These are phyloP conservation scores for Fusarium sp. DNA, from an alignment of 2,329 filamentous ascomycete genomes.

Conservation along the genomic window DNA sequence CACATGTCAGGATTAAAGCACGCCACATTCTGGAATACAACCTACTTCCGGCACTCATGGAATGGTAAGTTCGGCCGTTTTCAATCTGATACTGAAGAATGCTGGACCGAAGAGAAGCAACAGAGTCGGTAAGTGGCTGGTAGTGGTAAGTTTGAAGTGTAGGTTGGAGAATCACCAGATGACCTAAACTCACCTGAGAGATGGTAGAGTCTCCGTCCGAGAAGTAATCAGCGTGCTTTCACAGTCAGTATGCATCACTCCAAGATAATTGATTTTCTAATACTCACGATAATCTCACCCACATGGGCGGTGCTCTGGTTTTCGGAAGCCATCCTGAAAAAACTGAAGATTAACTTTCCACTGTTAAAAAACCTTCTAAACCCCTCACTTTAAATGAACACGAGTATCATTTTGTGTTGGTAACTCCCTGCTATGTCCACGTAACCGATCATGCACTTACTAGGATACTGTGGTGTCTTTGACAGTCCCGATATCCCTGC, in stretches of 20 bases:
- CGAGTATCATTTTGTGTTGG: neutral
- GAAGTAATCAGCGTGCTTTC: neutral
- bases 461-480: neutral
- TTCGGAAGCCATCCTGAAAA: neutral
- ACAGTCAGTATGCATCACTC: neutral
- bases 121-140: neutral
- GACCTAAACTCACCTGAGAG: neutral
- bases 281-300: neutral
- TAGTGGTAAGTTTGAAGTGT: neutral
- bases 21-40: rapidly evolving
- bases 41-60: neutral
- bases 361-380: neutral
- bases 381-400: neutral
- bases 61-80: neutral
- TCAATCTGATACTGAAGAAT: neutral
- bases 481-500: neutral
- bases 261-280: rapidly evolving
- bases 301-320: neutral
- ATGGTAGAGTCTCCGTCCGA: neutral
- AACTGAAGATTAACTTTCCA: rapidly evolving
- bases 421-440: neutral
- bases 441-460: neutral
- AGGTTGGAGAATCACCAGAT: neutral
- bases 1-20: neutral
- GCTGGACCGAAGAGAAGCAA: neutral